These are phyloP conservation scores for Limnomonas spitsbergensis DNA, from an alignment of 139 green algal genomes.

Conservation along the genomic window DNA sequence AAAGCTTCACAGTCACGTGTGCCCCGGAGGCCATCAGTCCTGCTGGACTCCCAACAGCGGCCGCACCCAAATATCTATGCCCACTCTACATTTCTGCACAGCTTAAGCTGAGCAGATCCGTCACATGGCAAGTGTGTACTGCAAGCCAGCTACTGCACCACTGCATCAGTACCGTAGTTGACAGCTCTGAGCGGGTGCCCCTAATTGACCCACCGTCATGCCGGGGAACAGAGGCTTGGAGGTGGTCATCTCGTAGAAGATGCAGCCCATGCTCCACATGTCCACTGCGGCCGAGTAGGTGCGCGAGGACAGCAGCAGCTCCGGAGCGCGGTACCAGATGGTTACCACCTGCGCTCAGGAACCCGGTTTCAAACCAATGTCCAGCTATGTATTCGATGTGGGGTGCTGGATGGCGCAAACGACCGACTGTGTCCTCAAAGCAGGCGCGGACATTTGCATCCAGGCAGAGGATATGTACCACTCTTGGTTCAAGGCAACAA, in stretches of 20 bases:
- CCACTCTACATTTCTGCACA: too few relatives aligned
- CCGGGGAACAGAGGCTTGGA: conserved; percentile 3
- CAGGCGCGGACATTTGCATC: neutral
- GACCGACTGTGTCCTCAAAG: neutral
- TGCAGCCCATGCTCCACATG: conserved; percentile 95
- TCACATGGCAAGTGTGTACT: too few relatives aligned
- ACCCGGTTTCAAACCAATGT: neutral
- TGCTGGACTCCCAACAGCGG: too few relatives aligned
- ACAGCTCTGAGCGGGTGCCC: too few relatives aligned
- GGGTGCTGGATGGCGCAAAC: neutral
- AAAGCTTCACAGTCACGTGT: too few relatives aligned
- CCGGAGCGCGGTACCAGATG: conserved; percentile 96
- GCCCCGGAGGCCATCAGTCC: too few relatives aligned
- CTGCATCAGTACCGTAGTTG: too few relatives aligned
- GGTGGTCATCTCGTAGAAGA: conserved; percentile 42
- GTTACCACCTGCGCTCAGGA: conserved; percentile 88
- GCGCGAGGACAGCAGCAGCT: conserved; percentile 91
- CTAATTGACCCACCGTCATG: neutral
- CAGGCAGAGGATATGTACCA: too few relatives aligned
- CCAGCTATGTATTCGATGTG: neutral
- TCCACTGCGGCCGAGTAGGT: conserved; percentile 90
- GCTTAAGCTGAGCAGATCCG: too few relatives aligned
- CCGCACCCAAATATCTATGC: too few relatives aligned
- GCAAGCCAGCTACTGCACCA: too few relatives aligned
- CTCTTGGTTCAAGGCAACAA: too few relatives aligned